Evolutionary conservation across 345 rosid genomes (phyloP), one percentile per base, ranked within the genome.

Genomic region (Ceriops tagal): DNA sequence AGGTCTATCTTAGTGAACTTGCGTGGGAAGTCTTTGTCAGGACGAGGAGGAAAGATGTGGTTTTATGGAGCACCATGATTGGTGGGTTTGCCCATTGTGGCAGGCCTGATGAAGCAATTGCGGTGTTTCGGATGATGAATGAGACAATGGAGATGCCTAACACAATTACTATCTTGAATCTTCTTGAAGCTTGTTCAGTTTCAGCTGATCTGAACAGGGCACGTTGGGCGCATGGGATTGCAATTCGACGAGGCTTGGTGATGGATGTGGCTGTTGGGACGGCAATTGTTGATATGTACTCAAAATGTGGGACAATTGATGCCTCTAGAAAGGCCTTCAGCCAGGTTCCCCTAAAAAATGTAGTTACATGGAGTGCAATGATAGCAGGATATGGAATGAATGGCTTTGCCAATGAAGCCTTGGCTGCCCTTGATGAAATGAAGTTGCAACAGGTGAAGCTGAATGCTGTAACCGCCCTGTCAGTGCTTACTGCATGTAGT

Each of bases 61-160:
- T 86, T 21, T 75, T 84, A 46, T 92, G 97, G 88, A 88, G 93
- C 80, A 78, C 82, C 11, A 80, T 89, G 89, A 87, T 91, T 70
- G 81, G 84, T 3, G 93, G 89, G 57, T 74, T 87, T 24, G 67
- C 87, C 4, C 75, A 68, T 37, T 78, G 75, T 51, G 92, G 93
- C 27, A 74, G 70, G 80, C 81, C 92, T 0, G 73, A 83, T 34
- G 85, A 88, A 68, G 96, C 90, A 21, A 65, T 87, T 24, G 28
- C 71, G 53, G 71, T 88, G 70, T 89, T 87, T 65, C 53, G 53
- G 46, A 74, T 73, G 71, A 86, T 89, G 92, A 73, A 59, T n/a
- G 61, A 43, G 64, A 68, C 78, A 31, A 31, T 16, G n/a, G 86
- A 68, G 75, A 74, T 66, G 43, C 85, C 85, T 1, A 86, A 87